phyloP scores from a whole-genome alignment of 768 basidiomycete genomes.

The Russula olivacea region DNA sequence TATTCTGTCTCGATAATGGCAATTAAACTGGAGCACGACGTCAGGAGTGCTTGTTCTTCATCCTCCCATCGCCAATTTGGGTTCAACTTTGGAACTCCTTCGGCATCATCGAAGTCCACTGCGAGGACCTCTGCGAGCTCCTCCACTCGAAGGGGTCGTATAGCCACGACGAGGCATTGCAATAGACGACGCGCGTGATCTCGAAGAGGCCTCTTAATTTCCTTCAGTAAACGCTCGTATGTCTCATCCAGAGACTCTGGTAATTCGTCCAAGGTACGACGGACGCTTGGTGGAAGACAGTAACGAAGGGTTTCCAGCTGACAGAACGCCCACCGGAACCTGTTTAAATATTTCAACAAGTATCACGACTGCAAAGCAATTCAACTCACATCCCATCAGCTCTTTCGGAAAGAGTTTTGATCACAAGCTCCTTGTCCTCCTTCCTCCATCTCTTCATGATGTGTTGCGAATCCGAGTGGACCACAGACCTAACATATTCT shows the following conservation, averaged over 20 bases:
- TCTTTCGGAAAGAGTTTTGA: neutral
- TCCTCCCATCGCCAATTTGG: neutral
- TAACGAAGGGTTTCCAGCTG: conserved; percentile 1
- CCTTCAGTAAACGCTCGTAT: neutral
- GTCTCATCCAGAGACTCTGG: neutral
- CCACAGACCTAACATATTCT: neutral
- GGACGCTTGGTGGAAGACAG: neutral
- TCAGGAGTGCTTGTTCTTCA: neutral
- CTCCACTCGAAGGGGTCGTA: neutral
- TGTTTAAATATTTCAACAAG: neutral
- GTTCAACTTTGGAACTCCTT: neutral
- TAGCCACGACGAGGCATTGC: conserved; percentile 5
- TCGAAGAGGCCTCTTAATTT: neutral
- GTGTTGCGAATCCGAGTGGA: neutral
- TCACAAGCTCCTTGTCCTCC: neutral
- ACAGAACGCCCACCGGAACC: conserved; percentile 3
- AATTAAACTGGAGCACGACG: neutral
- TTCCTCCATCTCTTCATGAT: neutral
- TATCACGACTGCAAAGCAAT: neutral
- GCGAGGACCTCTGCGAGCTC: conserved; percentile 10
- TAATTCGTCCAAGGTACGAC: neutral
- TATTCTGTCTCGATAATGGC: neutral
- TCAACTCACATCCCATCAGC: conserved; percentile 9
- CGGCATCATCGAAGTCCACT: neutral
- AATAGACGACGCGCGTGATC: conserved; percentile 6